Base-by-base conservation (phyloP, 2,329 filamentous ascomycete genomes). In the Verruconis gallopava region DNA sequence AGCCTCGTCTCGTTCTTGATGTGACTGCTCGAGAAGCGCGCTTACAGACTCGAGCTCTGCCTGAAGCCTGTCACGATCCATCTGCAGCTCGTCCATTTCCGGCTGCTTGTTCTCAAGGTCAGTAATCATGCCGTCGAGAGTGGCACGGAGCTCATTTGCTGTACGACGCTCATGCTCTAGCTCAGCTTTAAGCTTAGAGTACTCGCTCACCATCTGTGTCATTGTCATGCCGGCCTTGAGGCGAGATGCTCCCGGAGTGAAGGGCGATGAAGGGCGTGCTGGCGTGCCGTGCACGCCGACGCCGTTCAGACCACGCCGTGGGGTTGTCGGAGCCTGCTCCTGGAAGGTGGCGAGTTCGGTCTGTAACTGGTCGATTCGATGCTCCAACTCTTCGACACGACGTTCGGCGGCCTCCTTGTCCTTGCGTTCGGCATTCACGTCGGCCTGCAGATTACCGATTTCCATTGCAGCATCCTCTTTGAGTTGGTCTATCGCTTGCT, bases 91-190 rank as follows among this genome's bases (percentile, higher is more conserved):
- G 47, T 93, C 79, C 21, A 95, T 75, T 54, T 95, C 86, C 0
- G 91, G 91, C 19, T 81, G 79, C 57, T 84, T 88, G 18, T 79
- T 79, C 58, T 98, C 88, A 28, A 96, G 64, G 44, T 88, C 81
- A 28, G 78, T 73, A 45, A 95, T 75, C 66, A 95, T 84, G 45
- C 91, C 83, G 49, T 95, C 85, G 35, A 96, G 67, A 35, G 89
- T 77, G 28, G 77, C 73, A 14, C 75, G 73, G 9, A 95, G 74
- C 54, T 85, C 77, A 48, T 82, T 76, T 51, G 76, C 85, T 17
- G 78, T 75, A 45, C 82, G 73, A 55, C 79, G 79, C 58, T 93
- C 83, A 3, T 71, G 74, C 3, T 79, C 77, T 22, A 95, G 69
- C 51, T 83, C 74, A 43, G 75, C 69, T 68, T 91, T 83, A 50